Evolutionary conservation across 306 rosid genomes (phyloP), one percentile per base, ranked within the genome.

Genomic region (Pterocarpus macrocarpus): DNA sequence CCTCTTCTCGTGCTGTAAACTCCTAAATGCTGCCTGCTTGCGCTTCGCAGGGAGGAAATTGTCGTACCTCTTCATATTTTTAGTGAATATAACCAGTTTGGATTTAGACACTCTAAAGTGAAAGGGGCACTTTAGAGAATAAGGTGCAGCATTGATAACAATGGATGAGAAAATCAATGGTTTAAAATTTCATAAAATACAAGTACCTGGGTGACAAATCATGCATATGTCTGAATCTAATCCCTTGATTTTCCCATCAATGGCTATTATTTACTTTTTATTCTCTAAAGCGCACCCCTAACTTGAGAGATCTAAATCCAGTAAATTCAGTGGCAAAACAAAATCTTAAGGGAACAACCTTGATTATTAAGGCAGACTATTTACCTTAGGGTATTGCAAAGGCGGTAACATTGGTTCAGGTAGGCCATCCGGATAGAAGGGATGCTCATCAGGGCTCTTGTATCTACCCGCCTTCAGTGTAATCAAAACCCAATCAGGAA

Each of bases 391-490:
- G 79, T 89, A 95, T 17, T 90, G 87, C 88, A 95, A 63, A 17
- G 97, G 97, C 15, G 97, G 99, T 81, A 95, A 79, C 88, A 90
- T 0, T 28, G 95, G 94, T 50, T 90, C 89, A 5, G 97, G 97
- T 34, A 95, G 86, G 68, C 75, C 91, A 81, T 73, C 82, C 4
- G 92, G 94, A 85, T 93, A 95, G 78, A 95, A 95, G 68, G 97
- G 90, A 83, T 95, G 99, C 82, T 95, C 97, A 80, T 95, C 99
- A 7, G 97, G 99, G 83, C 99, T 95, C 85, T 83, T 88, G 91
- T 88, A 95, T 85, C 99, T 88, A 9, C 97, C 97, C 63, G 90
- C 92, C 99, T 95, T 62, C 77, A 87, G 34, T 44, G 71, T 56
- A 66, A 80, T 17, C 30, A 57, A 82, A 83, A 69, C 64, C 64